A percentile compares a stretch with the other conserved stretches of the same genome.
phyloP scores from a whole-genome alignment of 306 rosid species.

The Dalbergia cochinchinensis region DNA sequence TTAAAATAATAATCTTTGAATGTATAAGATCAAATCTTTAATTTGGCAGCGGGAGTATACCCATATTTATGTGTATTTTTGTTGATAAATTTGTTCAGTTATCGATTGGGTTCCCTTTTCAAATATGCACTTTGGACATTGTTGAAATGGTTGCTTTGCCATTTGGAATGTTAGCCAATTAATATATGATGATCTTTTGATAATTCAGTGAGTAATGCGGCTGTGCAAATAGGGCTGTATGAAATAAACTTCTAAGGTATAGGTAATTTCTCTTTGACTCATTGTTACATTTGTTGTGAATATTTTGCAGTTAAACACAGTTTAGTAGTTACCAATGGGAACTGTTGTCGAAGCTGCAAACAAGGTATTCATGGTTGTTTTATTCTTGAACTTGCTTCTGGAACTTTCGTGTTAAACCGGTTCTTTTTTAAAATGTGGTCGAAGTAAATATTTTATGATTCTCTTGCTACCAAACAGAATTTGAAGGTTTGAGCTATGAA shows the following conservation, averaged over 20 bases:
- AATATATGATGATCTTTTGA: conserved; percentile 29
- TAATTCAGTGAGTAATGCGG: neutral
- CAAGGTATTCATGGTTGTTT: conserved; percentile 59
- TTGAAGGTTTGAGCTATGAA: conserved; percentile 26
- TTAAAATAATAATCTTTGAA: neutral
- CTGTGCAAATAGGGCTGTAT: neutral
- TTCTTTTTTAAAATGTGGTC: conserved; percentile 27
- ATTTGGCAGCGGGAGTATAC: neutral
- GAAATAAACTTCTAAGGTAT: neutral
- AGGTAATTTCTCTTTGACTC: conserved; percentile 22
- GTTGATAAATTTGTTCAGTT: neutral
- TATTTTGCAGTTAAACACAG: conserved; percentile 40
- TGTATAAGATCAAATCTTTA: conserved; percentile 8
- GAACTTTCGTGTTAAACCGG: conserved; percentile 17
- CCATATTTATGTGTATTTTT: conserved; percentile 5
- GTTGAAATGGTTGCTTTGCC: conserved; percentile 12
- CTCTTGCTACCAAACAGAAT: conserved; percentile 10
- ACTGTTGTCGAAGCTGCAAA: conserved; percentile 66
- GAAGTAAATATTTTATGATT: conserved; percentile 5
- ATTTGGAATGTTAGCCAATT: neutral
- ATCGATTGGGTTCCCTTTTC: neutral
- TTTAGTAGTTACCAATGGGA: conserved; percentile 72
- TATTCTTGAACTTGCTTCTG: conserved; percentile 19
- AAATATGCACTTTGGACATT: conserved; percentile 10
- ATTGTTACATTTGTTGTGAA: conserved; percentile 16